Conservation (phyloP, 1,284 basidiomycete species). For the Cutaneotrichosporon sp. region DNA sequence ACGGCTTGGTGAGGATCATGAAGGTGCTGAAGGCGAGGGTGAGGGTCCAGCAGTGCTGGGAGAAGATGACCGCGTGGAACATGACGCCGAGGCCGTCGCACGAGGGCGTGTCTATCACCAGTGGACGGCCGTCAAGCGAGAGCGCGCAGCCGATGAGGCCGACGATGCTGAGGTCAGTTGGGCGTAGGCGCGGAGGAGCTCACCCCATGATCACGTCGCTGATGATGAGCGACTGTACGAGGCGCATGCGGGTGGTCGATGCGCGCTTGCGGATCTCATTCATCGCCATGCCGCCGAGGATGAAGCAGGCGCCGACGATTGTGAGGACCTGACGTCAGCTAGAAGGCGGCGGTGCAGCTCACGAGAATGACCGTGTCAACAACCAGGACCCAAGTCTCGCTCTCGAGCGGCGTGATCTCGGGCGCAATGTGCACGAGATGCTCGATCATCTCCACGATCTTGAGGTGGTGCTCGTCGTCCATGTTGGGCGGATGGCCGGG, state of each 20-base stretch:
- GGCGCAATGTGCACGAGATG: conserved; percentile 18
- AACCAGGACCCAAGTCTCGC: conserved; percentile 40
- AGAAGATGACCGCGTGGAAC: conserved; percentile 37
- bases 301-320: conserved; percentile 41
- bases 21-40: conserved; percentile 50
- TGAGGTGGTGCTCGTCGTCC: neutral
- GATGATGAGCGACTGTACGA: conserved; percentile 51
- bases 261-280: conserved; percentile 43
- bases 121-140: conserved; percentile 26
- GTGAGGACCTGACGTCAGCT: conserved; percentile 31
- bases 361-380: conserved; percentile 49
- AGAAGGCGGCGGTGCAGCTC: conserved; percentile 10
- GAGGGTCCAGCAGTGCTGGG: conserved; percentile 54
- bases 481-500: neutral
- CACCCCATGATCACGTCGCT: conserved; percentile 50
- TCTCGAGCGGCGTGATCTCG: conserved; percentile 24
- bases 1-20: conserved; percentile 53
- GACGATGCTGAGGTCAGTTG: conserved; percentile 24
- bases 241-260: conserved; percentile 47
- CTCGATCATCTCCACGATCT: neutral
- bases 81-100: conserved; percentile 51
- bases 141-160: conserved; percentile 40
- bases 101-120: conserved; percentile 30
- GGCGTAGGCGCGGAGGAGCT: conserved; percentile 18
- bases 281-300: conserved; percentile 37